Evolutionary conservation across 352 stramenopile genomes (phyloP).

Genomic region (Aphanomyces astaci): DNA sequence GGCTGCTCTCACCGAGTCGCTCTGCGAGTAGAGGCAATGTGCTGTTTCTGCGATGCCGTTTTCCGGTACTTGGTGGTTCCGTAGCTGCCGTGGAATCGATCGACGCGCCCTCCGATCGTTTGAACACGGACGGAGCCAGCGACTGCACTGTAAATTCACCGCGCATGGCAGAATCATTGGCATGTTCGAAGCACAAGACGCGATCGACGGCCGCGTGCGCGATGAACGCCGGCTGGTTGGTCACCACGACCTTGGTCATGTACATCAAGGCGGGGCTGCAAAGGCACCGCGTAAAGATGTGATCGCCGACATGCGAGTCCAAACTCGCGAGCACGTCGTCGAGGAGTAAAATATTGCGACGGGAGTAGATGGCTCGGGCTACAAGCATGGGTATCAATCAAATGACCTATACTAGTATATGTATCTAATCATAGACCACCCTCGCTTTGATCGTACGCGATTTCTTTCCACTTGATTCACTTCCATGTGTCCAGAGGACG

Average conservation of each 20-base stretch:
- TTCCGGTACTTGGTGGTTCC: background rate
- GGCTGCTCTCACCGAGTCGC: background rate
- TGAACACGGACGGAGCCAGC: background rate
- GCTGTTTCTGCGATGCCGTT: background rate
- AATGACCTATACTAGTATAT: too few species aligned
- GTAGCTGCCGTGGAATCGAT: background rate
- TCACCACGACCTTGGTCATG: constrained; percentile 35
- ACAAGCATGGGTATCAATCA: constrained; percentile 26
- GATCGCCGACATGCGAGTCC: background rate
- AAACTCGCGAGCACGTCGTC: constrained; percentile 19
- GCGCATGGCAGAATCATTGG: background rate
- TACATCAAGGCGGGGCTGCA: constrained; percentile 35
- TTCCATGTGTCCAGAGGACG: background rate
- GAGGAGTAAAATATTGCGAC: constrained; percentile 11
- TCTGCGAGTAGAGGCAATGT: background rate
- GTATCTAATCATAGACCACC: too few species aligned
- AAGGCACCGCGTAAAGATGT: constrained; percentile 42
- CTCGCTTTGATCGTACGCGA: too few species aligned
- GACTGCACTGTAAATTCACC: background rate
- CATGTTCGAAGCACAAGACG: constrained; percentile 9
- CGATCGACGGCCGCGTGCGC: constrained; percentile 16
- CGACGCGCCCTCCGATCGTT: too few species aligned
- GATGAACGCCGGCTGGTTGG: constrained; percentile 11
- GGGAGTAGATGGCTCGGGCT: constrained; percentile 11
- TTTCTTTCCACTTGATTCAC: constrained; percentile 20